Percentiles rank a stretch among this genome's conserved stretches.
phyloP scores from a whole-genome alignment of 2,329 filamentous ascomycete genomes.

The Corinectria fuckeliana region DNA sequence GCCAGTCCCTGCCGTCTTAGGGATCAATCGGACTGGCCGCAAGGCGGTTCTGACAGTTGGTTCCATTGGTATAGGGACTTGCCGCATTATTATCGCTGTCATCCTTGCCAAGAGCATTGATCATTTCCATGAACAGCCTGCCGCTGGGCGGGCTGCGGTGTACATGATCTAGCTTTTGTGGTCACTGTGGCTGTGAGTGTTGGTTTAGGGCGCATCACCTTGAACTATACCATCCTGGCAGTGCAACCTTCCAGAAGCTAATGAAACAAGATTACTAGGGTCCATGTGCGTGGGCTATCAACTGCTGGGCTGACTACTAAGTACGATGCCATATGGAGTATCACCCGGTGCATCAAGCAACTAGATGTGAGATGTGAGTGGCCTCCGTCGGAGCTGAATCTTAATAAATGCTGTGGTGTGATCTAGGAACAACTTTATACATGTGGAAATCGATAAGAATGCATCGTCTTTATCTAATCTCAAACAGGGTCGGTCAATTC shows the following conservation, averaged over 20 bases:
- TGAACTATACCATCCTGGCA: no score
- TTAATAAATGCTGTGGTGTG: neutral
- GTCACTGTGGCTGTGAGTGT: slow-evolving; percentile 66
- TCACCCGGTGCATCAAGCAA: slow-evolving; percentile 71
- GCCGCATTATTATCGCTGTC: slow-evolving; percentile 74
- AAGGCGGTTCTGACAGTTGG: slow-evolving; percentile 68
- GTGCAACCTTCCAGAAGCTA: neutral
- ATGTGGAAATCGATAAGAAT: neutral
- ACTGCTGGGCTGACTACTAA: slow-evolving; percentile 76
- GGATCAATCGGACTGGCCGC: slow-evolving; percentile 68
- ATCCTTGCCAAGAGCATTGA: slow-evolving; percentile 70
- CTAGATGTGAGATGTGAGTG: slow-evolving; percentile 54
- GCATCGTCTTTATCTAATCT: neutral
- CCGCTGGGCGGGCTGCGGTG: slow-evolving; percentile 73
- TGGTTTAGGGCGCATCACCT: rapidly evolving
- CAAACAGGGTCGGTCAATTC: slow-evolving; percentile 63
- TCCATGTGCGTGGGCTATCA: slow-evolving; percentile 76
- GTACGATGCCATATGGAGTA: slow-evolving; percentile 73
- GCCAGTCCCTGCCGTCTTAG: slow-evolving; percentile 71
- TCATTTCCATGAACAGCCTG: slow-evolving; percentile 61
- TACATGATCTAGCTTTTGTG: slow-evolving; percentile 78
- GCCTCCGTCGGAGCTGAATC: rapidly evolving
- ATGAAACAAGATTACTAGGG: slow-evolving; percentile 66
- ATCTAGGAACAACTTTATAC: slow-evolving; percentile 60
- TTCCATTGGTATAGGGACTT: slow-evolving; percentile 72